A percentile compares a stretch with the other conserved stretches of the same genome.
phyloP scores from a whole-genome alignment of 257 asterid genomes.

The Eucommia ulmoides region DNA sequence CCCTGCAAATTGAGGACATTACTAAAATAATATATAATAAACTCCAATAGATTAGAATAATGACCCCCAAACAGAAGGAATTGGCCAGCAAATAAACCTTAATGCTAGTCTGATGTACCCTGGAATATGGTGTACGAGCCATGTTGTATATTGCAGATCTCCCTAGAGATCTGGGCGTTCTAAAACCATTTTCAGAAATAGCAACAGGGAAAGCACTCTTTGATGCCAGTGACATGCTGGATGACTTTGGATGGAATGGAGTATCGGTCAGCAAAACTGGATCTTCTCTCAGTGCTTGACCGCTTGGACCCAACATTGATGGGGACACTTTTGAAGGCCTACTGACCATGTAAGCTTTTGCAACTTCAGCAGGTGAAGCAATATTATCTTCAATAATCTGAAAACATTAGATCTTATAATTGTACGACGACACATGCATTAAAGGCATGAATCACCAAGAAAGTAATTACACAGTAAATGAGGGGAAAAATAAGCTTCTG shows the following conservation, averaged over 20 bases:
- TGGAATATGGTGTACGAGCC: conserved; percentile 91
- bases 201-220: conserved; percentile 17
- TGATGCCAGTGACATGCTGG: not conserved
- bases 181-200: conserved; percentile 47
- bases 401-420: conserved; percentile 2
- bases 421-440: not conserved
- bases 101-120: conserved; percentile 36
- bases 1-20: conserved; percentile 36
- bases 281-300: conserved; percentile 37
- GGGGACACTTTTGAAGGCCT: conserved; percentile 62
- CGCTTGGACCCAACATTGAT: conserved; percentile 38
- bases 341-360: conserved; percentile 88
- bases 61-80: conserved; percentile 3
- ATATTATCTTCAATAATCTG: conserved; percentile 56
- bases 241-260: conserved; percentile 27
- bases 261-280: conserved; percentile 21
- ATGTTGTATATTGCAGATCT: conserved; percentile 80
- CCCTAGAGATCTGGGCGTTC: conserved; percentile 66
- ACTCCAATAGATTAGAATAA: conserved; percentile 1
- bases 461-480: not conserved
- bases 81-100: conserved; percentile 28
- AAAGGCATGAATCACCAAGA: not conserved
- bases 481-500: not conserved
- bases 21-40: conserved; percentile 1
- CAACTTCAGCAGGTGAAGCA: conserved; percentile 86